A percentile compares a stretch with the other conserved stretches of the same genome.
These are phyloP conservation scores for Orychophragmus violaceus DNA, from an alignment of 345 rosid species.

Conservation along the genomic window DNA sequence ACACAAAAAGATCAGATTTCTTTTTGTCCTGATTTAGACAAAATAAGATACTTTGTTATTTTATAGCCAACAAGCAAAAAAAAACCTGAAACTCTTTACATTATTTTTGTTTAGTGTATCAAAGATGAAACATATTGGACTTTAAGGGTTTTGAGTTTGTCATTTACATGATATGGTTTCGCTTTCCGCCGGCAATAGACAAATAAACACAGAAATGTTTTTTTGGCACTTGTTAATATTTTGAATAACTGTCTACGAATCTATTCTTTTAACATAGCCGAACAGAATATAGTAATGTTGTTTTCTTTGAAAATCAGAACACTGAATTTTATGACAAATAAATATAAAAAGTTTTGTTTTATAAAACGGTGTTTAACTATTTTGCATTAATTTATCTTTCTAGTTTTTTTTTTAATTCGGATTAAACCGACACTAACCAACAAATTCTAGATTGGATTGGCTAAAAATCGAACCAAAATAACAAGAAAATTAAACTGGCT, in stretches of 20 bases:
- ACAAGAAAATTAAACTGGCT: too few species aligned
- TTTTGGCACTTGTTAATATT: too few species aligned
- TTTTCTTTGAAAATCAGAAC: too few species aligned
- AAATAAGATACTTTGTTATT: background rate
- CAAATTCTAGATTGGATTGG: too few species aligned
- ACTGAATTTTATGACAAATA: slow-evolving; percentile 12
- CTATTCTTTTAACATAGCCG: background rate
- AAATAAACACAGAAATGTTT: slow-evolving; percentile 7
- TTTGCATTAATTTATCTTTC: too few species aligned
- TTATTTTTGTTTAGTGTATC: background rate
- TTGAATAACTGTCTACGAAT: slow-evolving; percentile 11
- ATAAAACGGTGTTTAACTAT: too few species aligned
- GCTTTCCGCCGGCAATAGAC: slow-evolving; percentile 3
- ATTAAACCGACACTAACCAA: too few species aligned
- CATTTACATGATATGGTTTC: slow-evolving; percentile 13
- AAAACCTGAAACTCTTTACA: background rate
- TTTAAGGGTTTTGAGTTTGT: slow-evolving; percentile 8
- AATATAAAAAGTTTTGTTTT: background rate
- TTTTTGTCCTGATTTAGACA: slow-evolving; percentile 4
- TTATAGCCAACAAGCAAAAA: background rate
- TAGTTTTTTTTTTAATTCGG: too few species aligned
- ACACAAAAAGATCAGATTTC: background rate
- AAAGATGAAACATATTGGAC: background rate
- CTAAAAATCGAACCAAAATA: too few species aligned
- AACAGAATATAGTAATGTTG: too few species aligned